Base-by-base conservation (phyloP, 1,284 basidiomycete genomes). In the Moesziomyces sp. region DNA sequence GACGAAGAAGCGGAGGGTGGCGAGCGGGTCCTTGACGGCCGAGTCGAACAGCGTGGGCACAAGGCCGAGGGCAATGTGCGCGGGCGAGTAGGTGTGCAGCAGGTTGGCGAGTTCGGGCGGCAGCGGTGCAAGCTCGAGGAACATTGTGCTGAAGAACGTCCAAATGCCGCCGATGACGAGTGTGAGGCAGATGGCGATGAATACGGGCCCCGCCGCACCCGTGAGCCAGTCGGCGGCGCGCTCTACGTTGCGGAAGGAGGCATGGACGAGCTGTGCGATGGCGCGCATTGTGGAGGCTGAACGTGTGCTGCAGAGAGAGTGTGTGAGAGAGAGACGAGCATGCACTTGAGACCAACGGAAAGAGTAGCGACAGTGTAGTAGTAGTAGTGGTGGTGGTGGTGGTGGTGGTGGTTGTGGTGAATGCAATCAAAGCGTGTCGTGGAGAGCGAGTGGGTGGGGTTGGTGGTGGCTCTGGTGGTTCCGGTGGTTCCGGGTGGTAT, bases 181-280 rank as follows among this genome's bases (percentile, higher is more conserved):
- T 7, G 89, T 74, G 71, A 91, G 87, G 16, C 93, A 94, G 52
- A 81, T 61, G 46, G 55, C 59, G 52, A 98, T 89, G 84, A 98
- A 98, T 77, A 92, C 88, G 0, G 94, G 94, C 0, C 96, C 95
- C 16, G 93, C 94, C 52, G 91, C 90, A 61, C 94, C 93, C 0
- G 93, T 97, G 44, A 96, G 75, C 79, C 88, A 87, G 84, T 97
- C 93, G 5, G 89, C 93, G 48, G 86, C 85, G 48, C 89, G 86
- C 85, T 97, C 94, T 30, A 96, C 85, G 23, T 87, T 86, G 83
- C 90, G 92, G 86, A 95, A 97, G 86, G 92, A 94, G 53, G 89
- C 88, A 79, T 96, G 96, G 52, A 97, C 92, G 44, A 82, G 58
- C 3, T 77, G 74, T 16, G 86, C 85, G 60, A 84, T 75, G 19